Evolutionary conservation across 1,284 basidiomycete species (phyloP), one percentile per base, ranked within the genome.

Genomic region (Agroathelia rolfsii): DNA sequence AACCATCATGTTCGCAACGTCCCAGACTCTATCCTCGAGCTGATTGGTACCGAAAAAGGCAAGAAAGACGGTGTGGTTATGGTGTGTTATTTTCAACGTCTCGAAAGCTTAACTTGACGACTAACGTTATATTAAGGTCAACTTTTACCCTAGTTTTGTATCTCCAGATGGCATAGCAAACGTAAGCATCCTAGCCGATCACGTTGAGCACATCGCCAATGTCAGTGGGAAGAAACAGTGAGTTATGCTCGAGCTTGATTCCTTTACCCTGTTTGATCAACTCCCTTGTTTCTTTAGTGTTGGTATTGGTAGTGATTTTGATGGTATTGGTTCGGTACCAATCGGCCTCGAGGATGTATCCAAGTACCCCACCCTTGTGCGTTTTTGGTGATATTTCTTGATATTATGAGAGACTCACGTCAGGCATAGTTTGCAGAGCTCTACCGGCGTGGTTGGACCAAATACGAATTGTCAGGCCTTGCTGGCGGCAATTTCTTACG

Each of bases 11-110:
- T 78, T 3, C 70, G 84, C 13, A 90, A 90, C 51, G 78, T 90
- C 4, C 88, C 88, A 0, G 86, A 93, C 51, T 61, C 77, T 29
- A 59, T 93, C 5, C 66, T 93, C 10, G 49, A 61, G 29, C 60
- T 78, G 41, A 64, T 93, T 25, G 85, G 85, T 3, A 61, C 46
- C 2, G 70, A 64, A 3, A 56, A 66, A 37, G 70, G 69, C 19
- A 67, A 84, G 59, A 77, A 63, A 10, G 89, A 94, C 49, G 86
- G 69, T 3, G 72, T 95, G 9, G 69, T 94, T 30, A 92, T 93
- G 89, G 86, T 89, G 42, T 49, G 66, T 53, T 45, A 9, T 21
- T 17, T 5, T 30, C 21, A 15, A 10, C 16, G 22, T 14, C 21
- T 23, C 20, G 18, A 24, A 16, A 11, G 26, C 10, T 20, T n/a